Evolutionary conservation across 129 eudicot genomes (phyloP), one percentile per base, ranked within the genome.

Genomic region (Artemisia annua): DNA sequence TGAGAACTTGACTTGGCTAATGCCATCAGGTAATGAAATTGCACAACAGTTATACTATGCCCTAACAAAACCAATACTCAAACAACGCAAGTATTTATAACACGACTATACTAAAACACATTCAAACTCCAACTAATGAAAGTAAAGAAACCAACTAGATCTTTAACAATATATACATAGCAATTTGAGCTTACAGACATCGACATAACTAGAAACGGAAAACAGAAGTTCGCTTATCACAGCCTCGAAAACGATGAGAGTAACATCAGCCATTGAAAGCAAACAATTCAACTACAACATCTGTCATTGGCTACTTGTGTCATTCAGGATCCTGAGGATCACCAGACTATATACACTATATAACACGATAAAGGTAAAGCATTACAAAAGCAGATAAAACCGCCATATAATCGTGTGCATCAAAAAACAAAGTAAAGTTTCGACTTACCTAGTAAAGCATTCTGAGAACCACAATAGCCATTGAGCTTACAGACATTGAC

Each of bases 391-490:
- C 9, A 6, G 44, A 35, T 35, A 35, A 35, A 35, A 6, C 44
- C 44, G 10, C 9, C 44, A 35, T 35, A 35, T 7, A 35, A 35
- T 2, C 1, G 2, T 39, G 46, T 39, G 46, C 46, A 39, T 7
- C 46, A 39, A 35, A 9, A 26, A n/a, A 68, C 22, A 30, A 61
- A 11, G 16, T 14, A 13, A 15, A 3, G 0, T 55, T 17, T 4
- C 7, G 44, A 22, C 62, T n/a, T 72, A 60, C 73, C 84, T 79
- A 91, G 72, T 94, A 94, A 88, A 94, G 19, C 99, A 95, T 20
- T 79, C 94, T 1, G 89, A 56, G 91, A 79, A 44, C 99, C 99
- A 83, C 99, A 95, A 56, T 81, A 88, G 39, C 55, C 55, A 14
- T 39, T 56, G 55, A 44, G 14, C 16, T 11, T 70, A 30, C 35